Evolutionary conservation across 2,329 filamentous ascomycete species (phyloP).

Genomic region (Scopulariopsis brevicaulis): DNA sequence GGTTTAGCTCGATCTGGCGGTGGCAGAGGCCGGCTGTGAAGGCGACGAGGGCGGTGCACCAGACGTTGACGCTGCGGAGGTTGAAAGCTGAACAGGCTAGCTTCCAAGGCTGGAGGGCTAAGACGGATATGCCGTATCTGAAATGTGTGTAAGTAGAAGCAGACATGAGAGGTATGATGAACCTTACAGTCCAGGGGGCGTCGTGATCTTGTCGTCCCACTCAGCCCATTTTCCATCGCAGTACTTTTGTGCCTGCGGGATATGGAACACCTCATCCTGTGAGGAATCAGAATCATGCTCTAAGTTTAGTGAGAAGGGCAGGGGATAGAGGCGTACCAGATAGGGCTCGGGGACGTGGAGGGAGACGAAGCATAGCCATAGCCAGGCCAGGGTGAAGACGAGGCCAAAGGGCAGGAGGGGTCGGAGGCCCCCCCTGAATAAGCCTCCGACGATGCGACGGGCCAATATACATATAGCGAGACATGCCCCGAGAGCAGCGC

Average conservation of each 20-base stretch:
- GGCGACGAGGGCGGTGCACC: constrained; percentile 28
- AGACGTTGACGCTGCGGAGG: constrained; percentile 37
- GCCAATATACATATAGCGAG: background rate
- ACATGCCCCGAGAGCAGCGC: background rate
- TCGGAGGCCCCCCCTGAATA: background rate
- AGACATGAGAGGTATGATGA: background rate
- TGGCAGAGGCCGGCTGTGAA: constrained; percentile 39
- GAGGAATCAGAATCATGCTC: background rate
- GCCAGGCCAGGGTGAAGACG: constrained; percentile 15
- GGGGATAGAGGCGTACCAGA: constrained; percentile 24
- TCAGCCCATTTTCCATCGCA: constrained; percentile 61
- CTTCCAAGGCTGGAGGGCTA: constrained; percentile 1
- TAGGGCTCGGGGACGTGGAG: constrained; percentile 38
- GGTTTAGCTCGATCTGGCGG: constrained; percentile 33
- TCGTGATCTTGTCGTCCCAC: constrained; percentile 98
- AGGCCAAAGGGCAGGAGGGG: background rate
- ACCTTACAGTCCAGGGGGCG: constrained; percentile 71
- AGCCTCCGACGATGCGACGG: background rate
- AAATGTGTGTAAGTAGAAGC: background rate
- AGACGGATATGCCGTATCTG: constrained; percentile 33
- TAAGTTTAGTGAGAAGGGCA: background rate
- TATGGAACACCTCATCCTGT: constrained; percentile 79
- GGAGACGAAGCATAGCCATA: constrained; percentile 27
- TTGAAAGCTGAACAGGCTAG: constrained; percentile 24
- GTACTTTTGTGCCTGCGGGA: constrained; percentile 84